A percentile compares a stretch with the other conserved stretches of the same genome.
Conservation (phyloP, 2,329 filamentous ascomycete species). For the Orbilia oligospora region DNA sequence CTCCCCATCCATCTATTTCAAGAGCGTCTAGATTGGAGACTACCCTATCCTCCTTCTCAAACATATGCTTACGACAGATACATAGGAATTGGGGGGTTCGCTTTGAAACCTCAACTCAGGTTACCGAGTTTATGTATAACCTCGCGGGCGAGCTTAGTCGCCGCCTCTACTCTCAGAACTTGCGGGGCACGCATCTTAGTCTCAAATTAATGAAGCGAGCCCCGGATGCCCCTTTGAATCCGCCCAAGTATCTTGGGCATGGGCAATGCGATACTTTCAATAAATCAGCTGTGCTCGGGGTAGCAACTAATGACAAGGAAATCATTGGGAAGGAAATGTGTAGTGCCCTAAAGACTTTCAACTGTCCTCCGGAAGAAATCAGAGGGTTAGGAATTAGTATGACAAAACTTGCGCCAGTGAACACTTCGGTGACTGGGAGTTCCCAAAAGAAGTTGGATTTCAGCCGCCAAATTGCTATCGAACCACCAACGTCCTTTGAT, state of each 20-base stretch:
- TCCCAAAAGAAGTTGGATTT: conserved; percentile 87
- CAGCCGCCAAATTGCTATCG: conserved; percentile 69
- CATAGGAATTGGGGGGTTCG: conserved; percentile 89
- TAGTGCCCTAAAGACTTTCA: conserved; percentile 84
- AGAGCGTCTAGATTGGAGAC: too few species aligned
- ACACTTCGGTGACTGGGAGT: conserved; percentile 73
- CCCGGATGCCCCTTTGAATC: conserved; percentile 87
- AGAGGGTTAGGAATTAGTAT: conserved; percentile 92
- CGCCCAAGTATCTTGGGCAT: conserved; percentile 92
- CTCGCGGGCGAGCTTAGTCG: conserved; percentile 87
- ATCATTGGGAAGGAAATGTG: conserved; percentile 82
- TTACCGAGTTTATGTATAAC: conserved; percentile 89
- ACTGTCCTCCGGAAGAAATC: conserved; percentile 91
- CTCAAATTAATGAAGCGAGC: conserved; percentile 95
- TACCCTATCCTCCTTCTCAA: not conserved
- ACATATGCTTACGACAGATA: conserved; percentile 10
- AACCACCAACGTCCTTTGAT: conserved; percentile 69
- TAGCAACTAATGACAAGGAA: conserved; percentile 83
- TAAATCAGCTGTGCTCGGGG: conserved; percentile 85
- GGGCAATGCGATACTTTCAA: conserved; percentile 95
- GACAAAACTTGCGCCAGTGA: conserved; percentile 84
- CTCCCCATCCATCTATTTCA: too few species aligned
- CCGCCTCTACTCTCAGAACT: conserved; percentile 83
- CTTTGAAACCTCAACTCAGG: conserved; percentile 91
- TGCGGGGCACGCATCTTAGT: conserved; percentile 89